Base-by-base conservation (phyloP, 2,329 filamentous ascomycete genomes). In the Hypoxylon sp. region DNA sequence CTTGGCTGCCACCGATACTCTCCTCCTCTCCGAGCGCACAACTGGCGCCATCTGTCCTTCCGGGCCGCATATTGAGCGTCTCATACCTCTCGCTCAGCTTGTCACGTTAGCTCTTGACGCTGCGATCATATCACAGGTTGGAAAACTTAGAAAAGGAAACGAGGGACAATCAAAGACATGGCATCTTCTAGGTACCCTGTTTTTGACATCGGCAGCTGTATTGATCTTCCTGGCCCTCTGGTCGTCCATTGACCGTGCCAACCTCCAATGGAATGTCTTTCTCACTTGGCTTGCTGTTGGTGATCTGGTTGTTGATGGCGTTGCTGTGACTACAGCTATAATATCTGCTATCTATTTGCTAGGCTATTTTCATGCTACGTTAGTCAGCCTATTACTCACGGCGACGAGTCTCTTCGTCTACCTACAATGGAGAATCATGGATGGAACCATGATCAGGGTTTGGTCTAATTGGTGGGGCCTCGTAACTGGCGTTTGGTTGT, bases 41-140 rank as follows among this genome's bases (percentile, higher is more conserved):
- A 73, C 77, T 1, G 74, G 77, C 35, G 77, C 72, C 35, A 77
- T 80, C 32, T 80, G 78, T 58, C 77, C 78, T 4, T 35, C 65
- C 3, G 75, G 75, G 10, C 62, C 71, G 44, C 70, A 61, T 42
- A 53, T 71, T 53, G 77, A 79, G 56, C 72, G 76, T 24, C 62
- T 77, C 15, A 74, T 73, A 47, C 77, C 78, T 15, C 65, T 80
- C 1, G 75, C 73, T 2, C 78, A 80, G 54, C 32, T 76, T 27
- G 50, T 73, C 17, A 65, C 68, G 54, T 61, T 78, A n/a, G 65
- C 65, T 15, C 64, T 80, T 15, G 79, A 82, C 51, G 76, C 79
- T 15, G 48, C 72, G 7, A 64, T 80, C n/a, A 62, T 81, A 17
- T 71, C 65, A 2, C 70, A 72, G 13, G 58, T 77, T 5, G 73